phyloP scores from a whole-genome alignment of 1,284 basidiomycete species.

The Fomitopsis palustris region DNA sequence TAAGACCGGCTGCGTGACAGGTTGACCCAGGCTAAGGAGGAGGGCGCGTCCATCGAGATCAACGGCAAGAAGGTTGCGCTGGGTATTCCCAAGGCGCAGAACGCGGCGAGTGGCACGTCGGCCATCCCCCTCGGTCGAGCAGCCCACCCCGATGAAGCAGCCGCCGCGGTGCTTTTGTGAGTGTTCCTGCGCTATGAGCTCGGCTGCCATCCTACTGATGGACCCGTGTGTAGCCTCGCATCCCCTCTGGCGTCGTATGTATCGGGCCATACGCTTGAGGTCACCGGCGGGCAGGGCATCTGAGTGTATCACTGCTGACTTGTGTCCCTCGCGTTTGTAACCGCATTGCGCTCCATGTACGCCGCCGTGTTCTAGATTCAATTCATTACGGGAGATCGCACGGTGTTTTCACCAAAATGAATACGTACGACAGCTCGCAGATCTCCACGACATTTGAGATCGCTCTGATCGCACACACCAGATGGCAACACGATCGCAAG shows the following conservation, averaged over 20 bases:
- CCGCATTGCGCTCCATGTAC: background rate
- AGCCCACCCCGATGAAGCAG: slow-evolving; percentile 77
- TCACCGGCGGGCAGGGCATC: slow-evolving; percentile 74
- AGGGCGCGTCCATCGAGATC: slow-evolving; percentile 73
- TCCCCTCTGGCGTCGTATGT: slow-evolving; percentile 80
- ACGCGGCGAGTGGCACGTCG: slow-evolving; percentile 32
- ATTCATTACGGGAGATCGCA: background rate
- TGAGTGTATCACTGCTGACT: slow-evolving; percentile 25
- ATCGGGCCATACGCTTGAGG: slow-evolving; percentile 79
- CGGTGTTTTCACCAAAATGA: too few relatives aligned
- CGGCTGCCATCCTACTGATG: slow-evolving; percentile 4
- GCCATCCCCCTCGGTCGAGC: slow-evolving; percentile 74
- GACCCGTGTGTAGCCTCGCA: slow-evolving; percentile 47
- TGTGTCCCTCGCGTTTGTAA: background rate
- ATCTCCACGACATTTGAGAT: too few relatives aligned
- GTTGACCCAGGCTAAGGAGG: slow-evolving; percentile 60
- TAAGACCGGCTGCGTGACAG: slow-evolving; percentile 1
- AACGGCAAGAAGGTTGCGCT: slow-evolving; percentile 82
- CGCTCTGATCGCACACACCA: too few relatives aligned
- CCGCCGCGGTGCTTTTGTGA: slow-evolving; percentile 68
- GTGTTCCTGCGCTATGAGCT: slow-evolving; percentile 24
- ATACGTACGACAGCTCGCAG: too few relatives aligned
- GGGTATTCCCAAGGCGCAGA: slow-evolving; percentile 63
- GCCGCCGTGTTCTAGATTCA: background rate
- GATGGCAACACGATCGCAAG: too few relatives aligned